Conservation (phyloP, 2,329 filamentous ascomycete genomes). For the Aureobasidium musti region DNA sequence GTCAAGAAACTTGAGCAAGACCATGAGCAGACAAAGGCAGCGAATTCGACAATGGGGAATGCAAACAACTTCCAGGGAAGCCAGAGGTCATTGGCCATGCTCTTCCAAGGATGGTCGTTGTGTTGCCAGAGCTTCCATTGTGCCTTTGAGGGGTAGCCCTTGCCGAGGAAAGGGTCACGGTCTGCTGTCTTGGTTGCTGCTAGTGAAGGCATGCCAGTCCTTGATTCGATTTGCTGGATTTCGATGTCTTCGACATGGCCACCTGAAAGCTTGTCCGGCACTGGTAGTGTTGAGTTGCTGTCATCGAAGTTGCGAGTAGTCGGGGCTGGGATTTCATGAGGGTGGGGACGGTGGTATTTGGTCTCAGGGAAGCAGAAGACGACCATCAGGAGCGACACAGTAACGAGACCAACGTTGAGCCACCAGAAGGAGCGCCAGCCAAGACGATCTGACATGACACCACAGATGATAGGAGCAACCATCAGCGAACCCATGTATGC, state of each 20-base stretch:
- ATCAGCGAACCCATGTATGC: conserved; percentile 64
- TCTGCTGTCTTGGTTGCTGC: conserved; percentile 44
- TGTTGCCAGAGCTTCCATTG: conserved; percentile 60
- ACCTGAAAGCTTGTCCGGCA: conserved; percentile 17
- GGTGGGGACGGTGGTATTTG: conserved; percentile 56
- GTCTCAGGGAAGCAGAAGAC: conserved; percentile 66
- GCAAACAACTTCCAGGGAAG: conserved; percentile 63
- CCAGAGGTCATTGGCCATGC: conserved; percentile 58
- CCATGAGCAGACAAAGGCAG: conserved; percentile 64
- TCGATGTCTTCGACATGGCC: conserved; percentile 31
- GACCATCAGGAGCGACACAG: conserved; percentile 53
- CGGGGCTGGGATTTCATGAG: conserved; percentile 34
- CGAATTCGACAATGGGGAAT: conserved; percentile 65
- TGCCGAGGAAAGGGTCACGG: conserved; percentile 58
- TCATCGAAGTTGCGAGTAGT: neutral
- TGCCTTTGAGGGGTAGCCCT: conserved; percentile 55
- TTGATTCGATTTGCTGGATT: conserved; percentile 34
- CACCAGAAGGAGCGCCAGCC: conserved; percentile 68
- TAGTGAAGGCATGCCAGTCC: conserved; percentile 34
- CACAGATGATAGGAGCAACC: conserved; percentile 61
- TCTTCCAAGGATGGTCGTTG: conserved; percentile 50
- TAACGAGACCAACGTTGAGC: conserved; percentile 61
- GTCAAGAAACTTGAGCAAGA: conserved; percentile 59
- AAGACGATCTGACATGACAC: conserved; percentile 60
- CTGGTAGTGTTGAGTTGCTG: conserved; percentile 25